Evolutionary conservation across 371 early-diverging fungal species (phyloP).

Genomic region (Choanephora cucurbitarum): DNA sequence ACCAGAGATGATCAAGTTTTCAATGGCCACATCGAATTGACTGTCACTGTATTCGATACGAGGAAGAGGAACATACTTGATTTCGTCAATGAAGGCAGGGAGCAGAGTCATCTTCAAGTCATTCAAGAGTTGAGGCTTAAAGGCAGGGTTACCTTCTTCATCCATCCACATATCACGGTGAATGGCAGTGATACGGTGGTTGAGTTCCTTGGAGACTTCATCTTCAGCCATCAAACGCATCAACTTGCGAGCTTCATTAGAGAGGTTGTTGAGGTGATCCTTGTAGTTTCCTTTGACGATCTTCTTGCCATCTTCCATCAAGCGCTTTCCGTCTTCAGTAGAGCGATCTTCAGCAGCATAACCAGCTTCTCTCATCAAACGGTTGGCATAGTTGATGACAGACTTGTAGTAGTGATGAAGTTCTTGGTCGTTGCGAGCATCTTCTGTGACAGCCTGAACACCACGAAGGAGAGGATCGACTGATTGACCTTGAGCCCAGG

Average conservation of each 20-base stretch:
- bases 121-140: slow-evolving; percentile 62
- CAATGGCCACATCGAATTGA: slow-evolving; percentile 59
- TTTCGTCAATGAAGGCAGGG: slow-evolving; percentile 59
- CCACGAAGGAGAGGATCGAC: slow-evolving; percentile 45
- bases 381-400: slow-evolving; percentile 26
- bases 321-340: slow-evolving; percentile 29
- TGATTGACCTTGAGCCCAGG: slow-evolving; percentile 55
- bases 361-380: slow-evolving; percentile 32
- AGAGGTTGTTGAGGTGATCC: slow-evolving; percentile 23
- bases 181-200: slow-evolving; percentile 26
- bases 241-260: slow-evolving; percentile 20
- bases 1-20: slow-evolving; percentile 60
- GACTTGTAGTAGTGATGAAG: slow-evolving; percentile 36
- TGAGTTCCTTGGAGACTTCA: slow-evolving; percentile 33
- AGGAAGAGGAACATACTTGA: slow-evolving; percentile 65
- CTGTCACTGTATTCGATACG: slow-evolving; percentile 65
- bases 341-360: slow-evolving; percentile 29
- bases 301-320: slow-evolving; percentile 30
- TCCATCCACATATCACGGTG: slow-evolving; percentile 45
- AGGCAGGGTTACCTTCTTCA: slow-evolving; percentile 47
- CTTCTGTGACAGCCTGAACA: slow-evolving; percentile 34
- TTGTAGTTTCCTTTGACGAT: slow-evolving; percentile 28
- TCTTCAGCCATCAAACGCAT: slow-evolving; percentile 37
- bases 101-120: slow-evolving; percentile 55
- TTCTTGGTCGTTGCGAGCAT: slow-evolving; percentile 34